Base-by-base conservation (phyloP, 805 yeast species). In the Wickerhamiella cacticola region DNA sequence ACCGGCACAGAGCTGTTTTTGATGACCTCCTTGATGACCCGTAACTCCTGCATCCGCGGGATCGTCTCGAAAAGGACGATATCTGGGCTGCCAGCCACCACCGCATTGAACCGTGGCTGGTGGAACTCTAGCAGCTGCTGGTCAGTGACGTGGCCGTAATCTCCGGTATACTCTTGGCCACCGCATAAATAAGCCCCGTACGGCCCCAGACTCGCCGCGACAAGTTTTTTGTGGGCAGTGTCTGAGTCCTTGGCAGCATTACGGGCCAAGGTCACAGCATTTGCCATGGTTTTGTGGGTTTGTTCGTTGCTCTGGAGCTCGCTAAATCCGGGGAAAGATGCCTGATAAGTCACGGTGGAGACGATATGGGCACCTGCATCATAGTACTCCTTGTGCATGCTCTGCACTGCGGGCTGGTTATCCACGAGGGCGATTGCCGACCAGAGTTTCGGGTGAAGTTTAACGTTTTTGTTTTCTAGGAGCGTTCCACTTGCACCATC, bases 151-250 rank as follows among this genome's bases (percentile, higher is more conserved):
- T 60, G 66, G 9, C 68, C 70, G 59, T 82, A 82, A 45, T 77
- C 69, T 1, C 94, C 94, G 3, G 79, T 75, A 55, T 79, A 84
- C 56, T 84, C 95, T 0, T 80, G 70, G 0, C 87, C 86, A 52
- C 76, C 70, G 24, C 80, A 76, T 31, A 80, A 58, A 53, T 64
- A 76, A 0, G 88, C 82, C 1, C 88, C 94, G 59, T 75, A 84
- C 0, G 94, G 85, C 0, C 94, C 95, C 31, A 82, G 63, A 6
- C 83, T 75, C 0, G 83, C 94, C 1, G 75, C 75, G 4, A 79
- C 68, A 36, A 55, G 56, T 15, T 35, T 47, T 22, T 15, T 7
- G 10, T 29, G 21, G 10, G 26, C 16, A n/a, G 24, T 13, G 5
- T 10, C 13, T 19, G 29, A 41, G 19, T 42, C 50, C 23, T 40